Evolutionary conservation across 768 basidiomycete species (phyloP).

Genomic region (Daedaleopsis nitida): DNA sequence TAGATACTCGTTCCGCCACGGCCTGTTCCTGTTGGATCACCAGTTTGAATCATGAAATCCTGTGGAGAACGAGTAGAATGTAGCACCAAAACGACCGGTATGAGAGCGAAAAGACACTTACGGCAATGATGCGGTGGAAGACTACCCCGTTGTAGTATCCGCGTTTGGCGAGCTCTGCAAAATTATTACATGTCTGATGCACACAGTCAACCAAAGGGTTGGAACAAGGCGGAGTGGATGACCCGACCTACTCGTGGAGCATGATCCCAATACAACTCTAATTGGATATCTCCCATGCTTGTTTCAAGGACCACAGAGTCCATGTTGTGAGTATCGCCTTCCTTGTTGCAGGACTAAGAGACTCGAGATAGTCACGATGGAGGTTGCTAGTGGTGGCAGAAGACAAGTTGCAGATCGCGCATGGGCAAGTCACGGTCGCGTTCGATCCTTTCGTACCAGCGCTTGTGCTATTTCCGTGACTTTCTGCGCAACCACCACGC

Average conservation of each 20-base stretch:
- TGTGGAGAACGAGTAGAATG: conserved; percentile 31
- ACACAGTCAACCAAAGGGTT: conserved; percentile 19
- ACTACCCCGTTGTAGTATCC: conserved; percentile 91
- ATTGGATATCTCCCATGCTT: conserved; percentile 79
- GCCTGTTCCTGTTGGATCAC: conserved; percentile 95
- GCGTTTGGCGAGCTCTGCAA: conserved; percentile 83
- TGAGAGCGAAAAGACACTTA: conserved; percentile 37
- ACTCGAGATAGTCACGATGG: not conserved
- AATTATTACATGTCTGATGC: conserved; percentile 90
- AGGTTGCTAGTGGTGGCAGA: conserved; percentile 17
- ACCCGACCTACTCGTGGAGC: conserved; percentile 62
- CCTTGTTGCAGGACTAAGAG: no score
- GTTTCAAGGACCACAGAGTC: conserved; percentile 80
- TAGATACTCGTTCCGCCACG: conserved; percentile 89
- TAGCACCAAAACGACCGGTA: conserved; percentile 4
- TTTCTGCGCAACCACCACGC: not conserved
- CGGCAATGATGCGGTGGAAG: conserved; percentile 91
- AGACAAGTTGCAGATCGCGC: conserved; percentile 10
- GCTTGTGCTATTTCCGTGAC: not conserved
- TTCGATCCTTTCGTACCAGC: not conserved
- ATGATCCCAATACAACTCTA: conserved; percentile 93
- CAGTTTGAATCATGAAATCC: conserved; percentile 98
- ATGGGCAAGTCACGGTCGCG: not conserved
- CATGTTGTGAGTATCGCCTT: conserved; percentile 10
- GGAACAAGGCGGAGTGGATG: not conserved